Percentiles rank a stretch among this genome's conserved stretches.
These are phyloP conservation scores for Hypoxylon cercidicola DNA, from an alignment of 495 filamentous ascomycete genomes.

Conservation along the genomic window DNA sequence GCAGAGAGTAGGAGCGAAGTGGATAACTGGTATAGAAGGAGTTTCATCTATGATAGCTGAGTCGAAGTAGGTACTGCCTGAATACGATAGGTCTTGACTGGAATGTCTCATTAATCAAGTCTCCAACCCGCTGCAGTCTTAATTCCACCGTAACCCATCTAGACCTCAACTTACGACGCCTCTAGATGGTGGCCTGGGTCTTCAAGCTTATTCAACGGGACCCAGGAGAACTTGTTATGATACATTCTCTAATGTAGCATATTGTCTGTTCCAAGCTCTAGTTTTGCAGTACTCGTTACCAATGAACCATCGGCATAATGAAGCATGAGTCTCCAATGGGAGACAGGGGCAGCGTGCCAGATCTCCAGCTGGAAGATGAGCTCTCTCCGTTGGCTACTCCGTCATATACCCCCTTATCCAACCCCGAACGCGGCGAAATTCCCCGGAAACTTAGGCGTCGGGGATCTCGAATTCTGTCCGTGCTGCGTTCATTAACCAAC, in stretches of 20 bases:
- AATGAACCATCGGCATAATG: conserved; percentile 28
- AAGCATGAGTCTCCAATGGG: conserved; percentile 22
- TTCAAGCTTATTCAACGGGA: conserved; percentile 21
- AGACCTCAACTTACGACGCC: conserved; percentile 14
- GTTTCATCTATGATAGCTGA: not conserved
- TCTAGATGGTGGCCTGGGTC: conserved; percentile 36
- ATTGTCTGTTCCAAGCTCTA: conserved; percentile 12
- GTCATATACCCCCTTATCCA: conserved; percentile 40
- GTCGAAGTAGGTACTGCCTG: not conserved
- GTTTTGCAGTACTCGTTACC: conserved; percentile 17
- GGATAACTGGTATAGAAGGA: not conserved
- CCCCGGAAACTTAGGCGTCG: conserved; percentile 52
- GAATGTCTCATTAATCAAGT: not conserved
- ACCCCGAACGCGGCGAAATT: conserved; percentile 41
- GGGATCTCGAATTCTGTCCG: conserved; percentile 55
- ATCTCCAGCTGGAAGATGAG: conserved; percentile 35
- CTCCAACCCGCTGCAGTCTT: not conserved
- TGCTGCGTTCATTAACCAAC: conserved; percentile 58
- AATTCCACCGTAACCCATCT: conserved; percentile 17
- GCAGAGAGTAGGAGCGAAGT: not conserved
- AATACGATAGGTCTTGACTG: not conserved
- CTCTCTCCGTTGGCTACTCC: conserved; percentile 36
- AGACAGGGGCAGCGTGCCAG: conserved; percentile 20
- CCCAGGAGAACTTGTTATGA: conserved; percentile 18
- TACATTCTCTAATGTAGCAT: conserved; percentile 22